Evolutionary conservation across 2,329 filamentous ascomycete genomes (phyloP).

Genomic region (Dactylonectria estremocensis): DNA sequence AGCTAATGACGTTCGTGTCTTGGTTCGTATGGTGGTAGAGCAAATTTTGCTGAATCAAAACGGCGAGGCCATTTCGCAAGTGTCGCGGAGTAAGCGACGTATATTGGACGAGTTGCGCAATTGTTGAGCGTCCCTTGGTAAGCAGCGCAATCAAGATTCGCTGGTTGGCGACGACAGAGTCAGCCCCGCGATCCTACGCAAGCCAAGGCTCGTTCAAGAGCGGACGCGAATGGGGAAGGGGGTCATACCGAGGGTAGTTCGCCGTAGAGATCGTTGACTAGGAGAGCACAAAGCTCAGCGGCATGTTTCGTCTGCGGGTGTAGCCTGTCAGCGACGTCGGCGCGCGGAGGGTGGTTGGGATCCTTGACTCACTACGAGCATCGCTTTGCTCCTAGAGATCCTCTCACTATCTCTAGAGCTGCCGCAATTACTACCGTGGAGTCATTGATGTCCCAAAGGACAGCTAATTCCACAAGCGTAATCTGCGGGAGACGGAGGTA

Average conservation of each 20-base stretch:
- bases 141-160: conserved; percentile 87
- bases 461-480: conserved; percentile 26
- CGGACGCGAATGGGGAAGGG: conserved; percentile 27
- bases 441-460: conserved; percentile 65
- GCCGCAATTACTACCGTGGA: conserved; percentile 77
- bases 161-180: conserved; percentile 63
- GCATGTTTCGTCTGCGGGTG: conserved; percentile 75
- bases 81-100: conserved; percentile 82
- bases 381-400: conserved; percentile 81
- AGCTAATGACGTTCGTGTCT: conserved; percentile 77
- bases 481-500: conserved; percentile 18
- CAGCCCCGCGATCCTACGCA: conserved; percentile 46
- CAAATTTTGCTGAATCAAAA: conserved; percentile 91
- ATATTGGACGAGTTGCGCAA: conserved; percentile 78
- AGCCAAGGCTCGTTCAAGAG: conserved; percentile 23
- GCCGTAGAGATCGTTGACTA: conserved; percentile 91
- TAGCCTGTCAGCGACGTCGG: conserved; percentile 42
- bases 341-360: conserved; percentile 33
- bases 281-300: conserved; percentile 89
- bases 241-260: conserved; percentile 88
- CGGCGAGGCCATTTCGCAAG: conserved; percentile 84
- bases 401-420: conserved; percentile 86
- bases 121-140: conserved; percentile 82
- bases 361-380: conserved; percentile 64
- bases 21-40: conserved; percentile 79